Percentiles rank a stretch among this genome's conserved stretches.
phyloP scores from a whole-genome alignment of 129 eudicot genomes.

The Scalesia atractyloides region DNA sequence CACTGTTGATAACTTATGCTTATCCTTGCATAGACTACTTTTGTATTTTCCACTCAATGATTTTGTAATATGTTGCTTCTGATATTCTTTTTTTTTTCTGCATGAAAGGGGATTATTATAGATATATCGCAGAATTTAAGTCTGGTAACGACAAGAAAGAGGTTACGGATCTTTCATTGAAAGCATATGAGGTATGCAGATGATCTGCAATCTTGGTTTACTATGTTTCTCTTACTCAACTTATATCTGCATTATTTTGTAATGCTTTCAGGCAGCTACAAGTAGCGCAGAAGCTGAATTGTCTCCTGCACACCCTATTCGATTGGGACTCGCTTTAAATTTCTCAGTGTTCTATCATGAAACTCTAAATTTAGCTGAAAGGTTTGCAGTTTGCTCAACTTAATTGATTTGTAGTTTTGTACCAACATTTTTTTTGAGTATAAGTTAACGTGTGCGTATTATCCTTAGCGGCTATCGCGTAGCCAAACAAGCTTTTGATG shows the following conservation, averaged over 20 bases:
- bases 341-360: slow-evolving; percentile 71
- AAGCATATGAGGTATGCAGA: slow-evolving; percentile 56
- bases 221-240: not conserved
- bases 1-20: not conserved
- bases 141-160: slow-evolving; percentile 59
- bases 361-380: slow-evolving; percentile 64
- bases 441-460: too few relatives aligned
- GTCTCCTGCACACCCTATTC: slow-evolving; percentile 61
- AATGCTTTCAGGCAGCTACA: slow-evolving; percentile 51
- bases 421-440: not conserved
- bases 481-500: slow-evolving; percentile 61
- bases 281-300: slow-evolving; percentile 56
- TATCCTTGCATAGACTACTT: not conserved
- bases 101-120: slow-evolving; percentile 74
- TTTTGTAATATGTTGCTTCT: not conserved
- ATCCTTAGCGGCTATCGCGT: too few relatives aligned
- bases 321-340: slow-evolving; percentile 60
- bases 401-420: slow-evolving; percentile 3
- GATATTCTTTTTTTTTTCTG: not conserved
- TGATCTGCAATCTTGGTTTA: not conserved
- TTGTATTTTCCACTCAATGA: not conserved
- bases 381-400: slow-evolving; percentile 28
- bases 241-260: not conserved
- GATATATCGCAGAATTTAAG: slow-evolving; percentile 60
- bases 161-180: slow-evolving; percentile 61